phyloP scores from a whole-genome alignment of 1,284 basidiomycete species.

The Quambalaria eucalypti region DNA sequence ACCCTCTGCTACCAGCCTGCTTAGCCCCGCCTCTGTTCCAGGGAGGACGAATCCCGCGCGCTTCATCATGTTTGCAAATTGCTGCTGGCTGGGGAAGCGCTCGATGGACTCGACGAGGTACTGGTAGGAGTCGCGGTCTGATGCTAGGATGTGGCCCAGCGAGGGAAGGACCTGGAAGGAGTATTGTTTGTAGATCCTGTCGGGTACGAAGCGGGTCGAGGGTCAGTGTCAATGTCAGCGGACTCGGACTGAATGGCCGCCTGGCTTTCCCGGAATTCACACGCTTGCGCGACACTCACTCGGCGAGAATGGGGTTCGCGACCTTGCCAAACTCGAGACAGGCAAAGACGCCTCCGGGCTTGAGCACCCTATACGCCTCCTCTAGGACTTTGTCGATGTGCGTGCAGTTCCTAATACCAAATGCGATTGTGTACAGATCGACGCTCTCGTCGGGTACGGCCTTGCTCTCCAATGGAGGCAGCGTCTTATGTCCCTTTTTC shows the following conservation, averaged over 20 bases:
- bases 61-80: slow-evolving; percentile 73
- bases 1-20: slow-evolving; percentile 7
- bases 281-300: slow-evolving; percentile 58
- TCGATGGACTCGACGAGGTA: slow-evolving; percentile 97
- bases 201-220: not conserved
- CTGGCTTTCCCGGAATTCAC: too few relatives aligned
- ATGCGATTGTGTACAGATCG: slow-evolving; percentile 96
- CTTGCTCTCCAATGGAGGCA: slow-evolving; percentile 36
- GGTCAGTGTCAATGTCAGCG: too few relatives aligned
- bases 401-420: slow-evolving; percentile 96
- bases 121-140: slow-evolving; percentile 80
- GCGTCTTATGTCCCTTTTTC: slow-evolving; percentile 10
- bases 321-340: slow-evolving; percentile 96
- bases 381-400: slow-evolving; percentile 76
- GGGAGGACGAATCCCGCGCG: slow-evolving; percentile 48
- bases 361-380: slow-evolving; percentile 88
- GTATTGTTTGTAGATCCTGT: slow-evolving; percentile 83
- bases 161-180: slow-evolving; percentile 93
- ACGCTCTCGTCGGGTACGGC: slow-evolving; percentile 57
- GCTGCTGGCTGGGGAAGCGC: slow-evolving; percentile 77
- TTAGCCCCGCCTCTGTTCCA: slow-evolving; percentile 18
- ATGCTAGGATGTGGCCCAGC: slow-evolving; percentile 87
- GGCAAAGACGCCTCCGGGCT: slow-evolving; percentile 90
- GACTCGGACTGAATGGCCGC: too few relatives aligned
- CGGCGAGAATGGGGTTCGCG: slow-evolving; percentile 72